A percentile compares a stretch with the other conserved stretches of the same genome.
Evolutionary conservation across 1,139 yeast genomes (phyloP).

Genomic region (Citeromyces hawaiiensis): DNA sequence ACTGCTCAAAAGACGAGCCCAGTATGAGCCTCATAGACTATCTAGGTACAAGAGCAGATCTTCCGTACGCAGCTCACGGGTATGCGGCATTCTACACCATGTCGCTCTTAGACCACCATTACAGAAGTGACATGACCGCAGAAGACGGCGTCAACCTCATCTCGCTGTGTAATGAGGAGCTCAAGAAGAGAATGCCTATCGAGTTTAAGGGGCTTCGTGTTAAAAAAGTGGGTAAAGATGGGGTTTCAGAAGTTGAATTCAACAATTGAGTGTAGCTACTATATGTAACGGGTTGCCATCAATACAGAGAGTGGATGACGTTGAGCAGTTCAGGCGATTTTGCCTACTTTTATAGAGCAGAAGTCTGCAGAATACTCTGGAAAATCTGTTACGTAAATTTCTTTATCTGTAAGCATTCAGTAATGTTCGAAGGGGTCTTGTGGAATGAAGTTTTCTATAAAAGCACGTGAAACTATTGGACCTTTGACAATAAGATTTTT

Average conservation of each 20-base stretch:
- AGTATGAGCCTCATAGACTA: constrained; percentile 85
- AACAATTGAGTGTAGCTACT: neutral
- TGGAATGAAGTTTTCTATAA: no score
- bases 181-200: constrained; percentile 82
- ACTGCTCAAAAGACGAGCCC: constrained; percentile 47
- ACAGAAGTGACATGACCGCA: constrained; percentile 59
- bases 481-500: no score
- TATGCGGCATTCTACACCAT: constrained; percentile 91
- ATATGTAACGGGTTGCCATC: neutral
- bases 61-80: constrained; percentile 96
- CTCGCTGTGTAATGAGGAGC: constrained; percentile 62
- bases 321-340: no score
- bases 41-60: constrained; percentile 78
- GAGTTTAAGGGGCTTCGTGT: constrained; percentile 78
- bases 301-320: neutral
- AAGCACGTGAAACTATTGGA: no score
- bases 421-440: no score
- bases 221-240: constrained; percentile 67
- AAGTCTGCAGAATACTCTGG: no score
- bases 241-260: constrained; percentile 39
- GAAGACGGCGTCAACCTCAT: constrained; percentile 75
- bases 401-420: no score
- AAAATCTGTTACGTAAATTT: no score
- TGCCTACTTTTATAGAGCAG: no score
- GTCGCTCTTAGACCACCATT: constrained; percentile 84